Conservation (phyloP, 495 filamentous ascomycete genomes). For the Choiromyces venosus region DNA sequence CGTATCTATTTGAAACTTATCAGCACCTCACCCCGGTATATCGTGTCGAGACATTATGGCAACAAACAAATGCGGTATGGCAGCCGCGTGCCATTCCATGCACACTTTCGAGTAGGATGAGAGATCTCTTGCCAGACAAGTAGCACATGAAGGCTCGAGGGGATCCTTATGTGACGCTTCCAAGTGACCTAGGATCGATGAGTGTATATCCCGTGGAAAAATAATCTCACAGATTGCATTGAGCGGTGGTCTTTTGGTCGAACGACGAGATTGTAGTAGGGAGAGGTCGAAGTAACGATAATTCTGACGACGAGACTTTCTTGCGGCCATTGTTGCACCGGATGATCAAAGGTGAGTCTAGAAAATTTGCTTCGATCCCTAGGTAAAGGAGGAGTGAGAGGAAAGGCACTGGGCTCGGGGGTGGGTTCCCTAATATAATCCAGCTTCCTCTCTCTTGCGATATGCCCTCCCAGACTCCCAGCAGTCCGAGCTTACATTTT, state of each 20-base stretch:
- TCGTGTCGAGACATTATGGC: neutral
- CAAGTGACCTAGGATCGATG: constrained; percentile 21
- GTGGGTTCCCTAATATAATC: neutral
- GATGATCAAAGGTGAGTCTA: neutral
- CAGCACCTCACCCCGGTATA: constrained; percentile 7
- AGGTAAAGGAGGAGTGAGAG: neutral
- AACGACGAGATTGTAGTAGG: neutral
- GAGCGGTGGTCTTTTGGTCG: neutral
- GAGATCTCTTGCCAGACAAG: constrained; percentile 26
- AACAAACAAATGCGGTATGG: constrained; percentile 30
- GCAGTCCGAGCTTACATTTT: neutral
- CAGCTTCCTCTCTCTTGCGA: neutral
- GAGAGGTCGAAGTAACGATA: neutral
- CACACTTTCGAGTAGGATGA: constrained; percentile 30
- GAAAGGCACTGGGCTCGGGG: neutral
- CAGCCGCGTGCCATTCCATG: constrained; percentile 24
- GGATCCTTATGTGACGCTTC: constrained; percentile 17
- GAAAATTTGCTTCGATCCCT: neutral
- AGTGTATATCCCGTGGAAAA: constrained; percentile 22
- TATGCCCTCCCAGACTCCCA: neutral
- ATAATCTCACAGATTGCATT: constrained; percentile 2
- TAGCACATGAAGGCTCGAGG: constrained; percentile 23
- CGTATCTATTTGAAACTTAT: constrained; percentile 22
- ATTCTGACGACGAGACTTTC: neutral
- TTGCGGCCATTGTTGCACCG: neutral